Evolutionary conservation across 805 yeast genomes (phyloP).

Genomic region (Vanderwaltozyma yarrowii): DNA sequence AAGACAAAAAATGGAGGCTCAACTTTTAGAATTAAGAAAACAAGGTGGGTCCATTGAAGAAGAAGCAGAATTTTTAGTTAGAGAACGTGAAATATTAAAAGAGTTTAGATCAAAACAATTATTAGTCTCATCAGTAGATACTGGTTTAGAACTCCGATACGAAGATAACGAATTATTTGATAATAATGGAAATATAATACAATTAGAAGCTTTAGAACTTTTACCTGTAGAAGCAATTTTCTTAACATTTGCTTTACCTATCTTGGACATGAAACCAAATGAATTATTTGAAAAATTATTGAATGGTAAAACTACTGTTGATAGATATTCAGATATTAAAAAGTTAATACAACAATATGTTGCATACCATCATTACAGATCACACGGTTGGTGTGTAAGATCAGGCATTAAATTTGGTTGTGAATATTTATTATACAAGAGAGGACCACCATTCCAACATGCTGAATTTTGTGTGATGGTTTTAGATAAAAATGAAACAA

Average conservation of each 20-base stretch:
- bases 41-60: constrained; percentile 25
- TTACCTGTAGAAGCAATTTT: constrained; percentile 71
- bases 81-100: constrained; percentile 25
- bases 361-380: constrained; percentile 77
- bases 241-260: constrained; percentile 47
- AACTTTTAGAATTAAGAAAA: constrained; percentile 33
- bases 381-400: constrained; percentile 90
- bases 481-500: constrained; percentile 18
- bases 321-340: constrained; percentile 24
- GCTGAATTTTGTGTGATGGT: constrained; percentile 69
- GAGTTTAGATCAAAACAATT: constrained; percentile 26
- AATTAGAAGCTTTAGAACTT: constrained; percentile 43
- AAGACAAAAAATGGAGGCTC: constrained; percentile 50
- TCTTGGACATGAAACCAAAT: constrained; percentile 29
- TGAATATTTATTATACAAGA: constrained; percentile 69
- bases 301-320: constrained; percentile 4
- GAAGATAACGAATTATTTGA: constrained; percentile 31
- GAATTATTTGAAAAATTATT: constrained; percentile 11
- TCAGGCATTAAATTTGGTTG: constrained; percentile 88
- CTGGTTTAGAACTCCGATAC: constrained; percentile 15
- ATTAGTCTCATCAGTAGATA: background rate
- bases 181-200: constrained; percentile 19
- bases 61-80: constrained; percentile 24
- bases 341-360: constrained; percentile 47
- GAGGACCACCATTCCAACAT: constrained; percentile 94